phyloP scores from a whole-genome alignment of 805 yeast species.

The Yamadazyma endophytica region DNA sequence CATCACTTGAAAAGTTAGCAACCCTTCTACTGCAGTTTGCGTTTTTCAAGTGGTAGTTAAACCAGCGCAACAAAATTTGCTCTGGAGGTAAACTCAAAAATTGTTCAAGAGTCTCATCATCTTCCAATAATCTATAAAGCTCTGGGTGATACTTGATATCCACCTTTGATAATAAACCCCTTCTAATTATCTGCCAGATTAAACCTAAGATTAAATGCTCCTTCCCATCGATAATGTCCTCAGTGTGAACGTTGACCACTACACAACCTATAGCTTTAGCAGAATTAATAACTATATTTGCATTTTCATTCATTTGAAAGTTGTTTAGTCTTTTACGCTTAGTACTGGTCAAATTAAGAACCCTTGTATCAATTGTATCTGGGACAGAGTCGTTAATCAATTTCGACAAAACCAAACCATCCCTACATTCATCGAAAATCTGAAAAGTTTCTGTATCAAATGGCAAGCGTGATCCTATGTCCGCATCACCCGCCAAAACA shows the following conservation, averaged over 20 bases:
- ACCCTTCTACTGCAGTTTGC: conserved; percentile 89
- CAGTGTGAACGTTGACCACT: conserved; percentile 95
- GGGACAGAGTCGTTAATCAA: conserved; percentile 97
- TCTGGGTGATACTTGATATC: conserved; percentile 97
- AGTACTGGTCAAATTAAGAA: conserved; percentile 76
- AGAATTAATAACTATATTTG: conserved; percentile 95
- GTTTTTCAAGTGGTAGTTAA: conserved; percentile 90
- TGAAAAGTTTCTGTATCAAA: conserved; percentile 93
- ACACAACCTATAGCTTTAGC: conserved; percentile 98
- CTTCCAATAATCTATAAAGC: conserved; percentile 87
- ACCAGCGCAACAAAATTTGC: conserved; percentile 94
- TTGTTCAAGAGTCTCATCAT: conserved; percentile 95
- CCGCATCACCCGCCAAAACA: conserved; percentile 83
- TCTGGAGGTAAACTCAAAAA: conserved; percentile 96
- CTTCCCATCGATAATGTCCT: conserved; percentile 90
- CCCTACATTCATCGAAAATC: conserved; percentile 93
- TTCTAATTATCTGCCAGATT: conserved; percentile 96
- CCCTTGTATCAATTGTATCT: conserved; percentile 97
- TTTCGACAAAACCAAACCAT: conserved; percentile 88
- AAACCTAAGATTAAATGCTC: conserved; percentile 88
- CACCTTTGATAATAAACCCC: conserved; percentile 90
- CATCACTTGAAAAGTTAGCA: conserved; percentile 79
- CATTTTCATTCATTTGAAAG: conserved; percentile 94
- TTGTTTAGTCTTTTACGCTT: conserved; percentile 78
- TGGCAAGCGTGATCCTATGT: conserved; percentile 81